Percentiles rank a stretch among this genome's conserved stretches.
These are phyloP conservation scores for Arachis monticola DNA, from an alignment of 331 rosid species.

Conservation along the genomic window DNA sequence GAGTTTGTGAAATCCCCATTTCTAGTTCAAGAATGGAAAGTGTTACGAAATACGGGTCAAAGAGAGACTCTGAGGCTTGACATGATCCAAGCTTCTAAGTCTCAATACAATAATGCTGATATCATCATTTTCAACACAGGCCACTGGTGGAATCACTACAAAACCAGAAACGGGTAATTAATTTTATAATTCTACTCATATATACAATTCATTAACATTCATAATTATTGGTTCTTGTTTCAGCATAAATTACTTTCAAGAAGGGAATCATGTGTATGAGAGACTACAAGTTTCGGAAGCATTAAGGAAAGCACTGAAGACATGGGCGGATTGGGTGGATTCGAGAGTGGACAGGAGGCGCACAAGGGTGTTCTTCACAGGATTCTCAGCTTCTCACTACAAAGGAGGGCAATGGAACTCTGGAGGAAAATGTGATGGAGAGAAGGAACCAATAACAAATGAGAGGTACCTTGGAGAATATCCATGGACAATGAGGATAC, in stretches of 20 bases:
- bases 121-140: conserved; percentile 51
- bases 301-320: conserved; percentile 41
- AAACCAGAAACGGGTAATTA: conserved; percentile 45
- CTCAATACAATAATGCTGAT: conserved; percentile 48
- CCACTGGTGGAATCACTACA: conserved; percentile 54
- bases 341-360: conserved; percentile 38
- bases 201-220: too few relatives aligned
- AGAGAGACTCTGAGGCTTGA: conserved; percentile 50
- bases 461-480: conserved; percentile 44
- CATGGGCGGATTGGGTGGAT: conserved; percentile 52
- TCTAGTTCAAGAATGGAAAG: conserved; percentile 50
- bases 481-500: conserved; percentile 50
- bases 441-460: conserved; percentile 38
- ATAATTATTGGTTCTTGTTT: conserved; percentile 1
- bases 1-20: conserved; percentile 49
- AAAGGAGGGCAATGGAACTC: conserved; percentile 48
- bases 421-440: conserved; percentile 47
- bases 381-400: conserved; percentile 55
- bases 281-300: conserved; percentile 43
- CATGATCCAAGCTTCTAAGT: conserved; percentile 48
- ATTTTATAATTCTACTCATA: too few relatives aligned
- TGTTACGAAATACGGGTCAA: background rate
- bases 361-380: conserved; percentile 44
- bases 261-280: conserved; percentile 44
- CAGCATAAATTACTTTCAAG: conserved; percentile 47